Conservation (phyloP, 345 rosid genomes). For the Brassica rapa region DNA sequence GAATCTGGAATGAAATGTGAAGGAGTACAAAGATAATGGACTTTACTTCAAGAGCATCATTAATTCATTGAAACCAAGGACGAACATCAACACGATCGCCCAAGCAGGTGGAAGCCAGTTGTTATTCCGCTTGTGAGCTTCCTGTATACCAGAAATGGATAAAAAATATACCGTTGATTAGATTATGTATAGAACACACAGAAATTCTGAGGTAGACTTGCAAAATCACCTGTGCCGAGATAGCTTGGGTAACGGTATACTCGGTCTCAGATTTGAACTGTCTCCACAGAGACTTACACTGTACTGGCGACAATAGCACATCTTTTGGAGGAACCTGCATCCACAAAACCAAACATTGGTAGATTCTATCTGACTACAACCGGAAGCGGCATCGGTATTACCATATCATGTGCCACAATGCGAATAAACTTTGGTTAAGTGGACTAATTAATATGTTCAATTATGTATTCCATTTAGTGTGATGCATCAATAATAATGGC, state of each 20-base stretch:
- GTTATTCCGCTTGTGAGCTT: conserved; percentile 63
- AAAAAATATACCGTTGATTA: neutral
- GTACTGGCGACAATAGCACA: conserved; percentile 65
- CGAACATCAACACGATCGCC: conserved; percentile 59
- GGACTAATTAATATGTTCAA: conserved; percentile 13
- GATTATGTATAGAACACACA: neutral
- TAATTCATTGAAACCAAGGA: conserved; percentile 79
- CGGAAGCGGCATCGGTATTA: neutral
- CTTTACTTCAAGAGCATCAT: conserved; percentile 72
- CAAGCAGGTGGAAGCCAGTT: conserved; percentile 78
- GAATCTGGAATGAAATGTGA: conserved; percentile 18
- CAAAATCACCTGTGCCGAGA: conserved; percentile 63
- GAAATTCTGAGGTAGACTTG: conserved; percentile 1
- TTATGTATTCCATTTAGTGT: neutral
- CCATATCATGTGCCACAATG: neutral
- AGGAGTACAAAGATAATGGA: conserved; percentile 9
- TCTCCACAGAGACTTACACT: conserved; percentile 82
- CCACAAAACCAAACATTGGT: conserved; percentile 3
- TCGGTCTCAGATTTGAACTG: conserved; percentile 77
- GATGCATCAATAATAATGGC: neutral
- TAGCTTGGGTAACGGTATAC: conserved; percentile 73
- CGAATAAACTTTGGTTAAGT: neutral
- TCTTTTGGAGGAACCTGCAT: conserved; percentile 58
- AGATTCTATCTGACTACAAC: neutral
- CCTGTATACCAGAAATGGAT: conserved; percentile 46